These are phyloP conservation scores for Amanita pallidorosea DNA, from an alignment of 768 basidiomycete species.

Conservation along the genomic window DNA sequence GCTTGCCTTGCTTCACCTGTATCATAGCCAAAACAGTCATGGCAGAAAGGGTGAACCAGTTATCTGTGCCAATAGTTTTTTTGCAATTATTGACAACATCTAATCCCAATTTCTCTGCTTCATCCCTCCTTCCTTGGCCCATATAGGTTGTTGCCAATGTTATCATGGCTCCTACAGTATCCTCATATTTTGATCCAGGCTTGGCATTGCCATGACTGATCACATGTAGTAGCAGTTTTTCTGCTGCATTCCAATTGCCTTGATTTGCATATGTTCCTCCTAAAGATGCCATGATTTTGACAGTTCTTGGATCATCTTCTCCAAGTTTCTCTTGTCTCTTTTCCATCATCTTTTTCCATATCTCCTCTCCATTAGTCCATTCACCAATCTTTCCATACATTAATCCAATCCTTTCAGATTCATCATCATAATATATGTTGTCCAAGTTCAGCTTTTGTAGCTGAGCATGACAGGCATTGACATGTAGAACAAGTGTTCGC, in stretches of 20 bases:
- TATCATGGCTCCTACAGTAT: background rate
- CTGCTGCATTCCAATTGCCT: background rate
- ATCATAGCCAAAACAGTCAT: background rate
- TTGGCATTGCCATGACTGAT: background rate
- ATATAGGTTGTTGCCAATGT: background rate
- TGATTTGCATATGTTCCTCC: background rate
- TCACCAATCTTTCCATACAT: background rate
- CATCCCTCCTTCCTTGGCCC: background rate
- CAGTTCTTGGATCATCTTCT: background rate
- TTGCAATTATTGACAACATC: background rate
- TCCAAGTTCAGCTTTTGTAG: background rate
- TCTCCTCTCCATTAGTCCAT: background rate
- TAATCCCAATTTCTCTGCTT: background rate
- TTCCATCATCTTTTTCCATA: background rate
- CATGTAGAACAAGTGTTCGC: constrained; percentile 2
- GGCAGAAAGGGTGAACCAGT: background rate
- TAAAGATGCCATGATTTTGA: background rate
- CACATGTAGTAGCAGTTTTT: background rate
- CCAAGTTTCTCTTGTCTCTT: background rate
- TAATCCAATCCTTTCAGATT: background rate
- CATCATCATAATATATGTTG: background rate
- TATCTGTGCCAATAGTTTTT: background rate
- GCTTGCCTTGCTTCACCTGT: background rate
- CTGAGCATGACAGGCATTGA: background rate
- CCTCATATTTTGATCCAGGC: background rate